phyloP scores from a whole-genome alignment of 2,329 filamentous ascomycete genomes.

The Dichotomopilus funicola region DNA sequence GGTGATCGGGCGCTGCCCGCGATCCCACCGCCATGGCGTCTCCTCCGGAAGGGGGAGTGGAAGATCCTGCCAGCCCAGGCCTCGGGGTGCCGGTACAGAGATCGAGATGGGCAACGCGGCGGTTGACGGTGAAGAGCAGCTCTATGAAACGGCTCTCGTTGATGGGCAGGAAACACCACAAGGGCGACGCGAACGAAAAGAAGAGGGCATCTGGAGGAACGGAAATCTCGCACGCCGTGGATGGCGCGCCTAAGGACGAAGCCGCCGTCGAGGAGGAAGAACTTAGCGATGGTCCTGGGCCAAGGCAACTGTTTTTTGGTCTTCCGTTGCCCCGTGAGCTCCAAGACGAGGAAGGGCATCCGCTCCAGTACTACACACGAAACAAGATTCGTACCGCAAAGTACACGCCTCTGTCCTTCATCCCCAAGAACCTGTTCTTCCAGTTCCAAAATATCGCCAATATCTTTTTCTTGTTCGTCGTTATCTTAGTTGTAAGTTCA shows the following conservation, averaged over 20 bases:
- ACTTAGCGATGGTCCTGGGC: conserved; percentile 35
- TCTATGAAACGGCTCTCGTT: conserved; percentile 76
- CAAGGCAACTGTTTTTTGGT: conserved; percentile 76
- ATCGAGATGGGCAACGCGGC: conserved; percentile 94
- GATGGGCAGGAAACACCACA: conserved; percentile 66
- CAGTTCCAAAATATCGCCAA: conserved; percentile 99
- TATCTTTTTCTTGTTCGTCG: conserved; percentile 94
- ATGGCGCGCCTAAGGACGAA: conserved; percentile 24
- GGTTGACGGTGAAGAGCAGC: conserved; percentile 68
- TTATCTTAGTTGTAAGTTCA: conserved; percentile 80
- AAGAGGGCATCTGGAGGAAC: conserved; percentile 45
- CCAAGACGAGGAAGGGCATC: conserved; percentile 74
- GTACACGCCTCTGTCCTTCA: conserved; percentile 89
- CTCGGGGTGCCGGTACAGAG: conserved; percentile 45
- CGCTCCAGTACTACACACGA: conserved; percentile 62
- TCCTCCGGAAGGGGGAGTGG: conserved; percentile 27
- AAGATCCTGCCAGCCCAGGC: conserved; percentile 11
- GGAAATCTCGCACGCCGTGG: conserved; percentile 25
- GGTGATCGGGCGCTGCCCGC: conserved; percentile 40
- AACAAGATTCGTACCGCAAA: conserved; percentile 99
- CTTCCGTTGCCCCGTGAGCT: conserved; percentile 66
- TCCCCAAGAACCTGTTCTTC: conserved; percentile 95
- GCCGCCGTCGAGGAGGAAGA: conserved; percentile 31
- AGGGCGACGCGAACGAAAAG: conserved; percentile 61
- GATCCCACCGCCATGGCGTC: conserved; percentile 31